Evolutionary conservation across 2,329 filamentous ascomycete species (phyloP).

Genomic region (Pseudogymnoascus sp.): DNA sequence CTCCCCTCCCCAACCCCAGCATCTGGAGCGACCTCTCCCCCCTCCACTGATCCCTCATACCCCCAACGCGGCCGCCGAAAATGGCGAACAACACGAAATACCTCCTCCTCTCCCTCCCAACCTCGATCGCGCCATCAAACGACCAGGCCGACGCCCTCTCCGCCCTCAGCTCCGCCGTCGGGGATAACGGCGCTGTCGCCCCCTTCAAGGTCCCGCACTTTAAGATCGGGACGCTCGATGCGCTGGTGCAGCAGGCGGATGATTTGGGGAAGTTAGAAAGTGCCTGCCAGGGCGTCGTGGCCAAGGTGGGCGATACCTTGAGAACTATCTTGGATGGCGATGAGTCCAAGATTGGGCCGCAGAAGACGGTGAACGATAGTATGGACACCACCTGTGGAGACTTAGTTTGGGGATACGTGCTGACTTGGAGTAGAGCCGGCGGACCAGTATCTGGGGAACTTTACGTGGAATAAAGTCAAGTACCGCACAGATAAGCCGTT

Average conservation of each 20-base stretch:
- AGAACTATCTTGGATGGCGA: constrained; percentile 27
- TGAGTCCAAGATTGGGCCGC: constrained; percentile 55
- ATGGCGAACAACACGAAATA: constrained; percentile 46
- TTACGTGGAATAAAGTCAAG: constrained; percentile 96
- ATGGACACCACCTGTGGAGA: constrained; percentile 59
- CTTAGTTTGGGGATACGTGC: not conserved
- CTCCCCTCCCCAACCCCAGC: not conserved
- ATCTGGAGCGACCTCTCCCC: not conserved
- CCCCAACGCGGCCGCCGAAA: not conserved
- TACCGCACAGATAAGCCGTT: constrained; percentile 90
- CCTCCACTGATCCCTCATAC: not conserved
- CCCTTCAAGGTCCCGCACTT: constrained; percentile 84
- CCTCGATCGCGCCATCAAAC: constrained; percentile 73
- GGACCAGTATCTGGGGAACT: constrained; percentile 81
- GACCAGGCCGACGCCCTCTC: constrained; percentile 75
- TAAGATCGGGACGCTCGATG: constrained; percentile 96
- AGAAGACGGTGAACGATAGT: constrained; percentile 74
- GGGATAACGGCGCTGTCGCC: constrained; percentile 66
- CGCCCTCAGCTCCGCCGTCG: constrained; percentile 63
- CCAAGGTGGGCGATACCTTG: constrained; percentile 54
- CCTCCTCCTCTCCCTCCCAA: constrained; percentile 82
- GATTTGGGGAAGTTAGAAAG: constrained; percentile 82
- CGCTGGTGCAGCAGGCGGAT: constrained; percentile 90
- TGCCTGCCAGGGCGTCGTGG: constrained; percentile 71
- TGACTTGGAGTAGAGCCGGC: constrained; percentile 64